Evolutionary conservation across 495 filamentous ascomycete genomes (phyloP).

Genomic region (Hypoxylon rickii): DNA sequence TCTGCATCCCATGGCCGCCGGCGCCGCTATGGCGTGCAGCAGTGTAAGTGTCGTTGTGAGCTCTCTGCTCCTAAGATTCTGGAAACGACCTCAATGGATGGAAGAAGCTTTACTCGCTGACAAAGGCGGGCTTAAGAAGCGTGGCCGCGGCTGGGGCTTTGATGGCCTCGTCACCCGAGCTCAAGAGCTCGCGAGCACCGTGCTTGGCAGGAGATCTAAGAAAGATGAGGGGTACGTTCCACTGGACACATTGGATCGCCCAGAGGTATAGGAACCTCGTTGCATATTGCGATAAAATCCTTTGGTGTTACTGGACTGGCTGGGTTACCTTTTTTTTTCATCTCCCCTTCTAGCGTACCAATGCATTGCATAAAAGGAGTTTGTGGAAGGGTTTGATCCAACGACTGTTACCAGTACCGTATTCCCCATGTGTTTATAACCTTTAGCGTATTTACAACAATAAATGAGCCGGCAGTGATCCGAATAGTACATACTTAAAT

Average conservation of each 20-base stretch:
- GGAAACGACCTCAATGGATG: slow-evolving; percentile 91
- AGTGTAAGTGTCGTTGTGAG: slow-evolving; percentile 89
- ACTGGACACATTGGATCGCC: slow-evolving; percentile 52
- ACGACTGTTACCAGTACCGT: no score
- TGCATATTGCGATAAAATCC: slow-evolving; percentile 1
- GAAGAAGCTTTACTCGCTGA: slow-evolving; percentile 68
- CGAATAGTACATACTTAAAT: no score
- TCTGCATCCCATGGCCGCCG: slow-evolving; percentile 93
- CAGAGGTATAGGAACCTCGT: slow-evolving; percentile 24
- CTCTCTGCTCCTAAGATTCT: slow-evolving; percentile 82
- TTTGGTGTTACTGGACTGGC: background rate
- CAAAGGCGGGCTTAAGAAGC: slow-evolving; percentile 46
- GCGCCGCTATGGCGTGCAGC: slow-evolving; percentile 89
- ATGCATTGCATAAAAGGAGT: no score
- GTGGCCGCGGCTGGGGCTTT: slow-evolving; percentile 52
- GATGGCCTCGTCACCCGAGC: slow-evolving; percentile 45
- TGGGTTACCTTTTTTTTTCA: no score
- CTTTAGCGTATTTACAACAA: no score
- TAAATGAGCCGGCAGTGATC: no score
- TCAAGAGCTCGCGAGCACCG: slow-evolving; percentile 41
- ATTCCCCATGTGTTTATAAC: no score
- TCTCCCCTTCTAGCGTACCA: slow-evolving; percentile 4
- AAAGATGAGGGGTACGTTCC: slow-evolving; percentile 64
- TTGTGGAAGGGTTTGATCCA: no score
- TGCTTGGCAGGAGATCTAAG: slow-evolving; percentile 44